Base-by-base conservation (phyloP, 1,284 basidiomycete species). In the Meira miltonrushii region DNA sequence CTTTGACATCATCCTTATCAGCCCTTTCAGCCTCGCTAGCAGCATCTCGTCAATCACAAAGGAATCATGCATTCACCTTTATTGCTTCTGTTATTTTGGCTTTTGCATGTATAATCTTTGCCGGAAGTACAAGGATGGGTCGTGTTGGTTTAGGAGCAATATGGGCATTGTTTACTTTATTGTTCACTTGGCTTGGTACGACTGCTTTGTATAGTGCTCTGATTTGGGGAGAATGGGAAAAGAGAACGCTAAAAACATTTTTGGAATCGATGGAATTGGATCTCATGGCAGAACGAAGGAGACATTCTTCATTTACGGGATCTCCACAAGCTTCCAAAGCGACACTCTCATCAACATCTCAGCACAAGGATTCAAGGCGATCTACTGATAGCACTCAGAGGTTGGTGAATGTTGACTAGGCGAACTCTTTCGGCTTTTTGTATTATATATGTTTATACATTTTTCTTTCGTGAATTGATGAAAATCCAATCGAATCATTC, bases 161-260 rank as follows among this genome's bases (percentile, higher is more conserved):
- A 1, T 52, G 25, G 48, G 17, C 40, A 8, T 56, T 56, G 49
- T 11, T 67, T 10, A 60, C 67, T 10, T 58, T 75, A 3, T 64
- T 67, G 1, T 59, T 63, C 0, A 64, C 63, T 0, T 75, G 72
- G 71, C 68, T 60, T 1, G 75, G 71, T 1, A 76, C 73, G 1
- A 77, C 75, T 4, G 65, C 72, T 54, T 59, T 77, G 15, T 77
- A 77, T 64, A 68, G 64, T 48, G 71, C 64, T 4, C 53, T 76
- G 10, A 60, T 77, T 0, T 74, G 74, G 71, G 68, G 68, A 13
- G 74, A 77, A 39, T 77, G 75, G 75, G 69, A 75, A 39, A 73
- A 75, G 54, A 66, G 67, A 33, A 59, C 69, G 1, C 51, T 74
- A 1, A 59, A 68, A 0, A 67, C 67, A 1, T 46, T 67, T 3